Base-by-base conservation (phyloP, 768 basidiomycete species). In the Leucogyrophana mollusca region DNA sequence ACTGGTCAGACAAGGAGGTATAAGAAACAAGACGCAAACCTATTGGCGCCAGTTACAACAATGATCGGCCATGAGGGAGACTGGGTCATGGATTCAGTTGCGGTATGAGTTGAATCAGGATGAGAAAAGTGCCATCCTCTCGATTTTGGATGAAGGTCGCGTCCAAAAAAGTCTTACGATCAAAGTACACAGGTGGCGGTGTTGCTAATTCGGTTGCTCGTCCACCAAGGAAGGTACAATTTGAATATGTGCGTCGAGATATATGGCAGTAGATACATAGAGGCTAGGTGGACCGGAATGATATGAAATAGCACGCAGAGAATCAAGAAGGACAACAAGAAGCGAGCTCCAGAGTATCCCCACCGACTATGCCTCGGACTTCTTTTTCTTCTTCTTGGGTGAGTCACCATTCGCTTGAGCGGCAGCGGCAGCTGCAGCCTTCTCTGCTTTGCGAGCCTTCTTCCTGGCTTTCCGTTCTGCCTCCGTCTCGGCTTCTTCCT, bases 391-490 rank as follows among this genome's bases (percentile, higher is more conserved):
- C 45, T 76, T 76, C 61, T 70, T 69, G 9, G 74, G 66, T 11
- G 72, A 68, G 40, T 71, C 73, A 9, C 70, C 73, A 14, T 70
- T 71, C 16, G 66, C 69, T 22, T 68, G 66, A 27, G 69, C 65
- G 11, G 73, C 74, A 3, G 65, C 70, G 11, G 59, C 71, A 34
- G 73, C 75, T 17, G 77, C 74, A 32, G 79, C 79, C 65, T 91
- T 91, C 60, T 85, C 85, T 13, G 85, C 90, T 62, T 89, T 90
- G 54, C 73, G 73, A 2, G 85, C 87, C 70, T 84, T 84, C 67
- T 83, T 90, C 60, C 73, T 76, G 27, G 84, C 87, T 68, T 91
- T 93, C 49, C 81, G 79, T 65, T 93, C 88, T 51, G 85, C 87
- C 66, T 90, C 86, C 22, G 88, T 88, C 71, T 93, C 90, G 40